phyloP scores from a whole-genome alignment of 139 green algal genomes.

The Tetradesmus obliquus region DNA sequence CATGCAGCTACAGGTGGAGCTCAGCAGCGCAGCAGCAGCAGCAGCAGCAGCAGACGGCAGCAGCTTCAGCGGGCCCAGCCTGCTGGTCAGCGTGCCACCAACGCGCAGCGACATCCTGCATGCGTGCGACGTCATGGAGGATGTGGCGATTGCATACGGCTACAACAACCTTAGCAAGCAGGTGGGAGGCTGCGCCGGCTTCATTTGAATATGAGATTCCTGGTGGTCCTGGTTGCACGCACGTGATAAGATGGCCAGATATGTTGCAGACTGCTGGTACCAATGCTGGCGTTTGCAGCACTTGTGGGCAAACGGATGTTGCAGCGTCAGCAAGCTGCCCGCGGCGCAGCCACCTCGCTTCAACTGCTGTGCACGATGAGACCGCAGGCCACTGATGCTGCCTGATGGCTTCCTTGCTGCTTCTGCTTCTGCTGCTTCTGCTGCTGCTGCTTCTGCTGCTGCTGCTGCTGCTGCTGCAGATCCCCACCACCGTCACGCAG shows the following conservation, averaged over 20 bases:
- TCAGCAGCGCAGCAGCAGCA: constrained; percentile 15
- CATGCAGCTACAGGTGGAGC: constrained; percentile 86
- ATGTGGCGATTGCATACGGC: constrained; percentile 98
- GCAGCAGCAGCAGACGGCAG: neutral
- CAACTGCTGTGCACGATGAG: neutral
- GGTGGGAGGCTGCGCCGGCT: constrained; percentile 27
- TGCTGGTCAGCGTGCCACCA: constrained; percentile 77
- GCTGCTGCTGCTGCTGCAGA: constrained; percentile 52
- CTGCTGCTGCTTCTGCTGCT: neutral
- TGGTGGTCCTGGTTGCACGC: too few relatives aligned
- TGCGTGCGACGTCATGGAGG: constrained; percentile 96
- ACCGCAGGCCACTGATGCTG: neutral
- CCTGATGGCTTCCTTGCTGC: too few relatives aligned
- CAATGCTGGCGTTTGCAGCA: too few relatives aligned
- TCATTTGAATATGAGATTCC: neutral
- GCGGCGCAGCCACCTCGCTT: too few relatives aligned
- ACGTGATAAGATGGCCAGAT: too few relatives aligned
- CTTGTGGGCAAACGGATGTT: too few relatives aligned
- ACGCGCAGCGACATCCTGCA: constrained; percentile 96
- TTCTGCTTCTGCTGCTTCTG: neutral
- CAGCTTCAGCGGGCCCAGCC: neutral
- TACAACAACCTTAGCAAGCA: constrained; percentile 96
- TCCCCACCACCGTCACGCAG: constrained; percentile 72
- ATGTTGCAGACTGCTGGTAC: neutral
- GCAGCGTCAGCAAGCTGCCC: too few relatives aligned